phyloP scores from a whole-genome alignment of 2,329 filamentous ascomycete genomes.

The Colletotrichum kahawae region DNA sequence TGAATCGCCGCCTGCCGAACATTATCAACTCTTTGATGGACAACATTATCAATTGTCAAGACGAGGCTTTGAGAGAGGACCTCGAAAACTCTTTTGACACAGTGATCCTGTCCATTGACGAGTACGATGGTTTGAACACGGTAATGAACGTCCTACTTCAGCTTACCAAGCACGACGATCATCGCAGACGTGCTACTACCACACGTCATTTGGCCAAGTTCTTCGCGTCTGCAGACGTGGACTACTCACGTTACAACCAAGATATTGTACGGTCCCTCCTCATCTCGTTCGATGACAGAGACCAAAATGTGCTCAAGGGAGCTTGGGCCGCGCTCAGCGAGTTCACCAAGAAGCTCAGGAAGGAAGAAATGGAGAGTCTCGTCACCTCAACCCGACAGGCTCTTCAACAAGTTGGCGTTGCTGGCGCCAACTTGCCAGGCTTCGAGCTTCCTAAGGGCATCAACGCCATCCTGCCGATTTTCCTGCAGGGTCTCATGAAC shows the following conservation, averaged over 20 bases:
- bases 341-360: conserved; percentile 87
- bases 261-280: conserved; percentile 91
- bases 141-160: conserved; percentile 92
- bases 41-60: conserved; percentile 79
- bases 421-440: conserved; percentile 83
- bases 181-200: conserved; percentile 79
- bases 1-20: conserved; percentile 86
- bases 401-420: conserved; percentile 85
- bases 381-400: conserved; percentile 86
- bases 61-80: conserved; percentile 75
- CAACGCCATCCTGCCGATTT: conserved; percentile 93
- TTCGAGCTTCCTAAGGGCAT: conserved; percentile 96
- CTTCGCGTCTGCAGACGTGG: conserved; percentile 79
- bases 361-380: conserved; percentile 97
- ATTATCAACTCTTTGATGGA: conserved; percentile 96
- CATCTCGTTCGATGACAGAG: conserved; percentile 89
- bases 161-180: conserved; percentile 91
- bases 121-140: conserved; percentile 93
- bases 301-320: conserved; percentile 83
- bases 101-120: conserved; percentile 90
- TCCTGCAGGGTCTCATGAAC: conserved; percentile 97
- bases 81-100: conserved; percentile 85
- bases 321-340: conserved; percentile 87
- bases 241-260: conserved; percentile 95
- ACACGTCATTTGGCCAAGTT: conserved; percentile 84